Conservation (phyloP, 768 basidiomycete species). For the Serendipita indica region DNA sequence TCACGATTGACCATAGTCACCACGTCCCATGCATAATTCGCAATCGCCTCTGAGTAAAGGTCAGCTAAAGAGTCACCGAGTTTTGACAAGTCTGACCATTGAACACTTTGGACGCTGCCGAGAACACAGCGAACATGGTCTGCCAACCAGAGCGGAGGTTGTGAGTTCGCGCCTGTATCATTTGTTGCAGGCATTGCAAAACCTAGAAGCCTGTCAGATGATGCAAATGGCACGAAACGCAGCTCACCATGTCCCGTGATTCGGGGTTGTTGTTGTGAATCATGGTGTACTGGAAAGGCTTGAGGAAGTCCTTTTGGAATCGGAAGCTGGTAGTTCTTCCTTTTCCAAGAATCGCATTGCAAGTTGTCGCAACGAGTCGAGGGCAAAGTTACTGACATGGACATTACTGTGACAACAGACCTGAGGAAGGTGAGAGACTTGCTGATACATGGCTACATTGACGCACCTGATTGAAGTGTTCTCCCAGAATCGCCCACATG, state of each 20-base stretch:
- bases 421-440: slow-evolving; percentile 28
- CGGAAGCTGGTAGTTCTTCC: slow-evolving; percentile 97
- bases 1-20: slow-evolving; percentile 82
- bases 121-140: slow-evolving; percentile 98
- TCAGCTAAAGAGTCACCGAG: background rate
- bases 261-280: slow-evolving; percentile 91
- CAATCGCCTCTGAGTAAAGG: slow-evolving; percentile 56
- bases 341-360: slow-evolving; percentile 99
- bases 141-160: slow-evolving; percentile 98
- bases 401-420: slow-evolving; percentile 98
- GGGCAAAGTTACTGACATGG: slow-evolving; percentile 89
- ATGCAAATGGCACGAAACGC: slow-evolving; percentile 4
- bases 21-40: slow-evolving; percentile 88
- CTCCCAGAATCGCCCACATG: slow-evolving; percentile 93
- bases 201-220: slow-evolving; percentile 36
- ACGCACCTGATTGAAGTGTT: slow-evolving; percentile 92
- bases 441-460: background rate
- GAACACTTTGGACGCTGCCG: slow-evolving; percentile 83
- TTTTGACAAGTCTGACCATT: slow-evolving; percentile 41
- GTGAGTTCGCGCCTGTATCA: slow-evolving; percentile 88
- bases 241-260: slow-evolving; percentile 78
- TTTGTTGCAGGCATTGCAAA: slow-evolving; percentile 93
- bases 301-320: slow-evolving; percentile 97
- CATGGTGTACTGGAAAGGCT: slow-evolving; percentile 98
- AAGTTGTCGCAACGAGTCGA: slow-evolving; percentile 90